phyloP scores from a whole-genome alignment of 441 rosid species.

The Breynia disticha region DNA sequence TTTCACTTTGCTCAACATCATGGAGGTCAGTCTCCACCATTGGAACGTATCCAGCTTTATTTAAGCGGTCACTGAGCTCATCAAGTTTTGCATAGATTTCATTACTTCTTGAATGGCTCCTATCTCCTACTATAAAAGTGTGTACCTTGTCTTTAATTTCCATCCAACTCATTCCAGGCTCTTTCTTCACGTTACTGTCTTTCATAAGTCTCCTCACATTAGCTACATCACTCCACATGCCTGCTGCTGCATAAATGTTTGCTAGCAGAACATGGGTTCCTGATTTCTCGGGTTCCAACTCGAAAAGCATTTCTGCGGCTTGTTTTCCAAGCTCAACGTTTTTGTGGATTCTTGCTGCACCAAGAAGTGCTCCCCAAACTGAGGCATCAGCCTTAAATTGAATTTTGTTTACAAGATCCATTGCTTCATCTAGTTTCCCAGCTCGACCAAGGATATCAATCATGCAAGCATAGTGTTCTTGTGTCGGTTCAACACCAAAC shows the following conservation, averaged over 20 bases:
- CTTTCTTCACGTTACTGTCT: slow-evolving; percentile 49
- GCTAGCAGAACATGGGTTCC: slow-evolving; percentile 56
- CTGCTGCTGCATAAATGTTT: slow-evolving; percentile 52
- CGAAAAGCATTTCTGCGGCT: slow-evolving; percentile 53
- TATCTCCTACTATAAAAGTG: slow-evolving; percentile 63
- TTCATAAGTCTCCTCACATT: slow-evolving; percentile 48
- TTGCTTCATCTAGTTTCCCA: slow-evolving; percentile 47
- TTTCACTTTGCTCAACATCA: slow-evolving; percentile 49
- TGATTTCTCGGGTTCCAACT: slow-evolving; percentile 56
- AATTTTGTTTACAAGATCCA: slow-evolving; percentile 45
- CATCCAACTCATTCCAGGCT: slow-evolving; percentile 65
- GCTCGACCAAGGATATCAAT: slow-evolving; percentile 58
- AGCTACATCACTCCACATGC: slow-evolving; percentile 52
- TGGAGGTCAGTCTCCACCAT: slow-evolving; percentile 55
- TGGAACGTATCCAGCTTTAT: slow-evolving; percentile 57
- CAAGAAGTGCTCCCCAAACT: slow-evolving; percentile 65
- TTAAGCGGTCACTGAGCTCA: slow-evolving; percentile 37
- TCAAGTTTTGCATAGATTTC: slow-evolving; percentile 60
- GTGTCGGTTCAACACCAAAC: slow-evolving; percentile 38
- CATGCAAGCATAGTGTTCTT: slow-evolving; percentile 74
- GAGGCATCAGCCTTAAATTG: slow-evolving; percentile 45
- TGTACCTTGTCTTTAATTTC: slow-evolving; percentile 51
- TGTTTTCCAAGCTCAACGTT: slow-evolving; percentile 42
- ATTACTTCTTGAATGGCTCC: slow-evolving; percentile 36
- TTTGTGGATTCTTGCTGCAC: slow-evolving; percentile 63